phyloP scores from a whole-genome alignment of 2,329 filamentous ascomycete genomes.

The Ustulina deusta region DNA sequence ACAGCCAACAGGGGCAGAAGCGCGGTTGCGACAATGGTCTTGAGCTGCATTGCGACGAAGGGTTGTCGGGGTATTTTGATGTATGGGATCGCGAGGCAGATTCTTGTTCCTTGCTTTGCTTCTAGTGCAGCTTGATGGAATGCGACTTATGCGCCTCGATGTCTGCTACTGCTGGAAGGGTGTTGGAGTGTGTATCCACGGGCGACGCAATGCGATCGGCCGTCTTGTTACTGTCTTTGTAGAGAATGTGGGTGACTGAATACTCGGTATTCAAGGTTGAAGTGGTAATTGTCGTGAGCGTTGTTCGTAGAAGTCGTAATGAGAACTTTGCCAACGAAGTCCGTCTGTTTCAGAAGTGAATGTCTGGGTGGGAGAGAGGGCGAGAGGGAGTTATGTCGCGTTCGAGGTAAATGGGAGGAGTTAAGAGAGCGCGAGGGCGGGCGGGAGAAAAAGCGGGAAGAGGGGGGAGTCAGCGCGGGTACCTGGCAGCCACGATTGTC shows the following conservation, averaged over 20 bases:
- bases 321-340: slow-evolving; percentile 53
- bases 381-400: slow-evolving; percentile 17
- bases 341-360: slow-evolving; percentile 44
- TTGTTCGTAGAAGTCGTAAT: slow-evolving; percentile 46
- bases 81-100: slow-evolving; percentile 9
- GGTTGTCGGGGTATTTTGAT: slow-evolving; percentile 20
- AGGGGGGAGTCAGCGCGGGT: slow-evolving; percentile 41
- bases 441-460: slow-evolving; percentile 35
- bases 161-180: slow-evolving; percentile 24
- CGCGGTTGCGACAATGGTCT: slow-evolving; percentile 59
- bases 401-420: slow-evolving; percentile 37
- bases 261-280: slow-evolving; percentile 48
- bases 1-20: slow-evolving; percentile 67
- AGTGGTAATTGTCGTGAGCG: slow-evolving; percentile 31
- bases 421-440: slow-evolving; percentile 17
- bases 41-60: slow-evolving; percentile 56
- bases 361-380: slow-evolving; percentile 26
- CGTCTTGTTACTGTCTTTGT: slow-evolving; percentile 31
- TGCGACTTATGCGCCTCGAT: slow-evolving; percentile 35
- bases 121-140: slow-evolving; percentile 28
- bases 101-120: slow-evolving; percentile 25
- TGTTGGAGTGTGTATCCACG: slow-evolving; percentile 36
- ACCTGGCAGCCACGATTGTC: slow-evolving; percentile 44
- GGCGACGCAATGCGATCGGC: slow-evolving; percentile 32
- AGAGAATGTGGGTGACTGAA: slow-evolving; percentile 46